Base-by-base conservation (phyloP, 2,329 filamentous ascomycete species). In the Elsinoe australis region DNA sequence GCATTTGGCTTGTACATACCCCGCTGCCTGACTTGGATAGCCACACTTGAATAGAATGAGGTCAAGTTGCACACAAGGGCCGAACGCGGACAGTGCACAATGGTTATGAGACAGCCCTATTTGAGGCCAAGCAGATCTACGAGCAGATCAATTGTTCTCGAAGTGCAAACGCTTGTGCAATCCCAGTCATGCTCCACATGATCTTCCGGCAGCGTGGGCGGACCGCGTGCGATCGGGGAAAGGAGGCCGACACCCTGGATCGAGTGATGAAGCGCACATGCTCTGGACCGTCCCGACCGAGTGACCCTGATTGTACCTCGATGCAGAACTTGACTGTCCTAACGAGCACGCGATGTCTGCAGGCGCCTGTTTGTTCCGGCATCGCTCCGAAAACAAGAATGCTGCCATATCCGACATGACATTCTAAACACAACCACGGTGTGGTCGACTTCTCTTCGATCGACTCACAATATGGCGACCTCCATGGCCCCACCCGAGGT, bases 261-360 rank as follows among this genome's bases (percentile, higher is more conserved):
- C 36, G 36, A 41, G n/a, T n/a, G n/a, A n/a, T n/a, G n/a, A n/a
- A 6, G 26, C 6, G 7, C 15, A 18, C 15, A 44, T 31, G 39
- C 24, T 44, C 28, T 32, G 24, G 39, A 32, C n/a, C 39, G 24
- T 12, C n/a, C 39, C 39, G 39, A 18, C 21, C 17, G 14, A 32
- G 10, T 29, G 39, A n/a, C n/a, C n/a, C n/a, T n/a, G n/a, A n/a
- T n/a, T n/a, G n/a, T n/a, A n/a, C n/a, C n/a, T n/a, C n/a, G n/a
- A n/a, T n/a, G n/a, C n/a, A n/a, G n/a, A n/a, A n/a, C n/a, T n/a
- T n/a, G n/a, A 26, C 39, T 17, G 17, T 14, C 39, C 19, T 15
- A 26, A 41, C 24, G 32, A 44, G 39, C 39, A 44, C 39, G 39
- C 39, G 39, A 44, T 44, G 26, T 7, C 28, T 44, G 39, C 39